Conservation (phyloP, 805 yeast genomes). For the Metschnikowia proteae region DNA sequence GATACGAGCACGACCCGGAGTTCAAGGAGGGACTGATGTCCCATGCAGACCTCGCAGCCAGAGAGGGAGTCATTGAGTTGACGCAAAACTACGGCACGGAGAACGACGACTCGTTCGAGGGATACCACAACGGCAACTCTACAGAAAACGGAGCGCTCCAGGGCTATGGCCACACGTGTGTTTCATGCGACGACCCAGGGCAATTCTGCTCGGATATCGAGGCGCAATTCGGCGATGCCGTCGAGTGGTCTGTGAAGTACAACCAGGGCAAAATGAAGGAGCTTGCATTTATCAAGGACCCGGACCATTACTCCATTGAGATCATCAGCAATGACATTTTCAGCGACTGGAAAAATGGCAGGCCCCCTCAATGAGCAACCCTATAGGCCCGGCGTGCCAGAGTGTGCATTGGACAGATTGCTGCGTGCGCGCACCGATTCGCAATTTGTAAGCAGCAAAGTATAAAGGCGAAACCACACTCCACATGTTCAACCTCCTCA, state of each 20-base stretch:
- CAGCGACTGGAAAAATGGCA: conserved; percentile 16
- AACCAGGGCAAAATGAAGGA: conserved; percentile 53
- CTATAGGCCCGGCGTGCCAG: neutral
- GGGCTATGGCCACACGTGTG: conserved; percentile 86
- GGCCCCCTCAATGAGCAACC: conserved; percentile 11
- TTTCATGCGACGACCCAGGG: conserved; percentile 63
- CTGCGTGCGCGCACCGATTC: neutral
- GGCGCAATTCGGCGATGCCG: conserved; percentile 36
- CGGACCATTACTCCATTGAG: conserved; percentile 87
- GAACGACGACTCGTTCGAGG: conserved; percentile 59
- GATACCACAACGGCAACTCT: conserved; percentile 78
- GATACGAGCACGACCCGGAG: conserved; percentile 51
- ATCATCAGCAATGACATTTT: conserved; percentile 46
- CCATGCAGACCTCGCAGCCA: conserved; percentile 29
- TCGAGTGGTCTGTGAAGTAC: conserved; percentile 56
- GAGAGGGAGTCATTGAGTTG: conserved; percentile 78
- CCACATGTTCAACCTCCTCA: conserved; percentile 10
- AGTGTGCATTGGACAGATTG: neutral
- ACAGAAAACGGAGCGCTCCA: conserved; percentile 53
- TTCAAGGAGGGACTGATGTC: conserved; percentile 43
- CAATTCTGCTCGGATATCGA: conserved; percentile 52
- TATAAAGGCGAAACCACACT: neutral
- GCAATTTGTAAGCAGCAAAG: conserved; percentile 1
- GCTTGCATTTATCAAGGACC: conserved; percentile 77
- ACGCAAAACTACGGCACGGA: conserved; percentile 98